Evolutionary conservation across 2,329 filamentous ascomycete genomes (phyloP), one percentile per base, ranked within the genome.

Genomic region (Neocucurbitaria cava): DNA sequence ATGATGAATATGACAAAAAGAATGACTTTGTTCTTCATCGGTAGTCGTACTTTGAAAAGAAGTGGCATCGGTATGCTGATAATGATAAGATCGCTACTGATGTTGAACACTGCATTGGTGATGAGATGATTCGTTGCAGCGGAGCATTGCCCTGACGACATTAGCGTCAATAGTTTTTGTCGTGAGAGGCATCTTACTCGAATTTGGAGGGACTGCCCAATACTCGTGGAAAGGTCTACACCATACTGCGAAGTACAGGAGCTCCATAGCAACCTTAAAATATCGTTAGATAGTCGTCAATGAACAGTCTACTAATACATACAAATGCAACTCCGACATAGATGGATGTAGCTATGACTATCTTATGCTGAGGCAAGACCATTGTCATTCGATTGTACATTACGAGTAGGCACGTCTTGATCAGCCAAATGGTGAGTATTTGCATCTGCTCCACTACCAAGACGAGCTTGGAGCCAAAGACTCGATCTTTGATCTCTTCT

Each of bases 1-100:
- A 88, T 76, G 2, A 80, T 76, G 67, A 88, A 87, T 26, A 88
- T 79, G 26, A 74, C 77, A 41, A 82, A 78, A 0, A 88, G 73
- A 0, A 84, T 78, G 0, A 82, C 45, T 65, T 87, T 88, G 51
- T 83, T 79, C 54, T 77, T 74, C 51, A 64, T 70, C 0, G 78
- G 79, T 13, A 82, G 58, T 10, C 73, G 68, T 43, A 78, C 74
- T 47, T 76, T 70, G 52, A 81, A 68, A 38, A 82, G 76, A 47
- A 82, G 76, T 0, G 79, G 79, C 52, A 82, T 71, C 3, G 79
- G 79, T 24, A 81, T 74, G 26, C 71, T 73, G 13, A 82, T 74
- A 59, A 82, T 81, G 60, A 78, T 71, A 4, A 77, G 21, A 47
- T 82, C 80, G 6, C 78, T 80, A 17, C 73, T 75, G n/a, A 82